Evolutionary conservation across 352 stramenopile species (phyloP), one percentile per base, ranked within the genome.

Genomic region (Pythium rhizo-oryzae): DNA sequence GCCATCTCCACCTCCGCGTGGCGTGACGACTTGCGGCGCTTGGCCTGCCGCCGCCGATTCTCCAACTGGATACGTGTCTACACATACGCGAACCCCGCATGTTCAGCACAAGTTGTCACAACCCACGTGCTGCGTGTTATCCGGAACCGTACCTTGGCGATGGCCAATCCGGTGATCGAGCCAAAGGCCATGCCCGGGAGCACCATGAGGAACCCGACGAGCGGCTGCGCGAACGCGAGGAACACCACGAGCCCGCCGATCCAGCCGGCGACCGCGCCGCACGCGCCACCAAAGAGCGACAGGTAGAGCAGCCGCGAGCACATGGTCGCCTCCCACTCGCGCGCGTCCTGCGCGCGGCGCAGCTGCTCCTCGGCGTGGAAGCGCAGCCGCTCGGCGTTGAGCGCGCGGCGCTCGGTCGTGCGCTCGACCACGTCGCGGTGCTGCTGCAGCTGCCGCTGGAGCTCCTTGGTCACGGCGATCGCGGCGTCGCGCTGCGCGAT

Each of bases 401-500:
- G 78, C 65, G 84, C 83, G n/a, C 84, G 81, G 4, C 84, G 79
- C 72, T 92, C 84, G 44, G 89, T 77, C 18, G 69, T 88, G 43
- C 71, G 66, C 72, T 90, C 84, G 21, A 89, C 59, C 18, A 77
- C 61, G 52, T 82, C 76, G 25, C 78, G 77, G 47, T 87, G 72
- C 9, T 54, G 74, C 57, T 90, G 76, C 63, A 90, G 61, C 63
- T 92, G 79, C 16, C 78, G 73, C 72, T 91, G 84, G 24, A 92
- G 74, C 75, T 92, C 84, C 63, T 87, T 87, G 21, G 80, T 87
- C 57, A 92, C 84, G 54, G 84, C 84, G 62, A 92, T 88, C 37
- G 84, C 84, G 24, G 84, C 84, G 51, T 92, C 84, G 41, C 84
- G 82, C 80, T 92, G 84, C 43, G 84, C 84, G 30, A 84, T 78